Percentiles rank a stretch among this genome's conserved stretches.
Conservation (phyloP, 2,329 filamentous ascomycete species). For the Neodidymelliopsis sp. region DNA sequence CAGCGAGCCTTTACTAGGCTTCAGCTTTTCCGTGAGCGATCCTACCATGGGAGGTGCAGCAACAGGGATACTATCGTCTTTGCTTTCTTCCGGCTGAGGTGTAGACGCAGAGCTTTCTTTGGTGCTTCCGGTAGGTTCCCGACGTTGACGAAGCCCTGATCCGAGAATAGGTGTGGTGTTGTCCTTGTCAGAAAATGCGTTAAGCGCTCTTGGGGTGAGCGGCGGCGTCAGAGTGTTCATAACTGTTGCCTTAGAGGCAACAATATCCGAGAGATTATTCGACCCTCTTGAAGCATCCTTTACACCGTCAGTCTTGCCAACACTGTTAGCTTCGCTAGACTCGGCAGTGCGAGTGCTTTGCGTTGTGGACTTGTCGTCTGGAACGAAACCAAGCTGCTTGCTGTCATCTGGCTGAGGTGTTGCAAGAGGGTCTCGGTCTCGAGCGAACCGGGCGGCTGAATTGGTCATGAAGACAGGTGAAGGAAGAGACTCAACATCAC, state of each 20-base stretch:
- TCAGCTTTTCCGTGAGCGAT: conserved; percentile 2
- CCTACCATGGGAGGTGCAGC: conserved; percentile 1
- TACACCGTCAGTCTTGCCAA: conserved; percentile 26
- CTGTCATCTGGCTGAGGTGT: conserved; percentile 24
- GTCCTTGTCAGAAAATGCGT: neutral
- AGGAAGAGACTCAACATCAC: conserved; percentile 25
- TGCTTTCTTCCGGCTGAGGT: neutral
- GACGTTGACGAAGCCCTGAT: conserved; percentile 25
- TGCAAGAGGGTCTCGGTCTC: conserved; percentile 23
- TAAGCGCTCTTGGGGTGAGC: conserved; percentile 21
- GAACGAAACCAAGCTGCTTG: conserved; percentile 20
- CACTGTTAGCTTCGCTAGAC: conserved; percentile 24
- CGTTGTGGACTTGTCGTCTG: conserved; percentile 3
- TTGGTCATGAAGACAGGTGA: conserved; percentile 30
- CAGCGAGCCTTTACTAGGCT: conserved; percentile 15
- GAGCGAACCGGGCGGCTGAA: conserved; percentile 7
- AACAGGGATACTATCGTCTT: conserved; percentile 3
- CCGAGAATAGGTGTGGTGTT: conserved; percentile 8
- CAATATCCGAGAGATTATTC: conserved; percentile 20
- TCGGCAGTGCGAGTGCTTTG: conserved; percentile 8
- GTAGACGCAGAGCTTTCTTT: conserved; percentile 1
- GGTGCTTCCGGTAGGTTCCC: conserved; percentile 11
- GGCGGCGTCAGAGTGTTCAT: conserved; percentile 20
- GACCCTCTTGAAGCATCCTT: conserved; percentile 18
- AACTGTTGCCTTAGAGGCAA: conserved; percentile 21